Percentiles rank a stretch among this genome's conserved stretches.
phyloP scores from a whole-genome alignment of 2,329 filamentous ascomycete species.

The Pezicula radicicola region DNA sequence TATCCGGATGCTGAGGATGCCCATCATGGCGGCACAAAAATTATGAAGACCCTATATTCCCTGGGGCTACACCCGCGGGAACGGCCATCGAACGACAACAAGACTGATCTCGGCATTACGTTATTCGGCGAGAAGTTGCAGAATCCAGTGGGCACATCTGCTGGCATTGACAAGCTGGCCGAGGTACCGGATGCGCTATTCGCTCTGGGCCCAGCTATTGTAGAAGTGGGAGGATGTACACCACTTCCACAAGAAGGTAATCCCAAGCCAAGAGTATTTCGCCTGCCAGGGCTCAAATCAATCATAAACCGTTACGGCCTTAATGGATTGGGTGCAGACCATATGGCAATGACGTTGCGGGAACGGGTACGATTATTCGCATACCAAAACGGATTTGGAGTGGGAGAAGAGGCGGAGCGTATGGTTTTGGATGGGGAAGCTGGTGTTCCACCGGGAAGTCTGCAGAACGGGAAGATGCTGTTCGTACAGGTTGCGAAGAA shows the following conservation, averaged over 20 bases:
- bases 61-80: constrained; percentile 81
- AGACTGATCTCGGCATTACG: constrained; percentile 37
- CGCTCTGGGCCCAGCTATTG: constrained; percentile 77
- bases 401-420: constrained; percentile 60
- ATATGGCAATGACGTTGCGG: constrained; percentile 75
- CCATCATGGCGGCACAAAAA: constrained; percentile 74
- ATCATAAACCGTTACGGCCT: constrained; percentile 96
- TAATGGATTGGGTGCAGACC: constrained; percentile 86
- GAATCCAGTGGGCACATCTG: constrained; percentile 94
- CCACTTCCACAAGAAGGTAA: constrained; percentile 87
- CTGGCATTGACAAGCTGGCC: constrained; percentile 90
- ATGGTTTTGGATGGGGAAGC: constrained; percentile 75
- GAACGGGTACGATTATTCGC: constrained; percentile 78
- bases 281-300: constrained; percentile 77
- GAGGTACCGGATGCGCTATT: constrained; percentile 85
- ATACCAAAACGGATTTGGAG: constrained; percentile 62
- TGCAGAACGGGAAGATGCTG: constrained; percentile 73
- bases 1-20: constrained; percentile 84
- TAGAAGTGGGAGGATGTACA: constrained; percentile 91
- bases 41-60: constrained; percentile 69
- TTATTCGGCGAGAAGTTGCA: constrained; percentile 76
- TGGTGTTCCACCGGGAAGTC: constrained; percentile 77
- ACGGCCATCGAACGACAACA: constrained; percentile 46
- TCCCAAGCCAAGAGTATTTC: constrained; percentile 82
- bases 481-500: constrained; percentile 97